Conservation (phyloP, 768 basidiomycete genomes). For the Serendipita sp. region DNA sequence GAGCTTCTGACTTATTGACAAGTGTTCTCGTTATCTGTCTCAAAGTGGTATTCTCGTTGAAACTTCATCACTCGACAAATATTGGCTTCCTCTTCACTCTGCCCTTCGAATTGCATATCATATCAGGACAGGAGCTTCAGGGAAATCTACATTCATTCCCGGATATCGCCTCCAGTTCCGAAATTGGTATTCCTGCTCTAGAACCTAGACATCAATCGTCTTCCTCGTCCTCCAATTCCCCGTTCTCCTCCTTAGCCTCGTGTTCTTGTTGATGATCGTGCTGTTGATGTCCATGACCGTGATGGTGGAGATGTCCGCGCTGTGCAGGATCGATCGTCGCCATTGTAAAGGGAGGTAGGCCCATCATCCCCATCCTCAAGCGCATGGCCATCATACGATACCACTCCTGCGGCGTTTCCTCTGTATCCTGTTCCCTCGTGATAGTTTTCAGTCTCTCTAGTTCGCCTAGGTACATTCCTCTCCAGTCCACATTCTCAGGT, state of each 20-base stretch:
- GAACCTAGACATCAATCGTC: not conserved
- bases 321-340: too few relatives aligned
- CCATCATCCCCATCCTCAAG: constrained; percentile 50
- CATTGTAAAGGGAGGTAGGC: constrained; percentile 2
- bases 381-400: constrained; percentile 72
- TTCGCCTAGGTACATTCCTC: constrained; percentile 65
- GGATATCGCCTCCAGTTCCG: not conserved
- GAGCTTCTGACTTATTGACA: too few relatives aligned
- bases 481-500: constrained; percentile 30
- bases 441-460: constrained; percentile 56
- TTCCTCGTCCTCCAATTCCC: not conserved
- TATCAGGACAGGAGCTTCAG: not conserved
- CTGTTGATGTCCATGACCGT: not conserved
- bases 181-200: not conserved
- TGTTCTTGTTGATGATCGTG: not conserved
- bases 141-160: not conserved
- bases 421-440: constrained; percentile 71
- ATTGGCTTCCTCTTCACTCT: not conserved
- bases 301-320: not conserved
- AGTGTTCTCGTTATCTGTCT: not conserved
- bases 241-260: not conserved
- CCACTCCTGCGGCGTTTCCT: constrained; percentile 69
- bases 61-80: not conserved
- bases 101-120: not conserved
- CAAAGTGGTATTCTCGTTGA: not conserved